Conservation (phyloP, 371 early-diverging fungal species). For the Mucor plumbeus region DNA sequence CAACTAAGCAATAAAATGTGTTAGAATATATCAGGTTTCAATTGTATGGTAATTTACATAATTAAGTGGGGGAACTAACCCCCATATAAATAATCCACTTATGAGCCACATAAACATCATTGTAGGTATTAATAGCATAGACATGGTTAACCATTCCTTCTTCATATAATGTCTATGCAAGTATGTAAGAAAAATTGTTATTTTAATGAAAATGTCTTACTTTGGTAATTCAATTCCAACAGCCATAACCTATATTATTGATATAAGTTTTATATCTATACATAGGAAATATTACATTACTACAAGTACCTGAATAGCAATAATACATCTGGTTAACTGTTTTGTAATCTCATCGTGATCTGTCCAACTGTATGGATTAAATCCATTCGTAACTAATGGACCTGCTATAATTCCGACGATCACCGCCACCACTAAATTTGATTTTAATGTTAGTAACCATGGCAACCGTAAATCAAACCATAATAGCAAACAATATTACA, state of each 20-base stretch:
- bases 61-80: constrained; percentile 62
- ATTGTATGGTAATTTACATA: constrained; percentile 49
- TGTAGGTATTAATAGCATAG: constrained; percentile 84
- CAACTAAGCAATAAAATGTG: constrained; percentile 35
- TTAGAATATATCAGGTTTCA: too few species aligned
- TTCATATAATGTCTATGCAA: constrained; percentile 50
- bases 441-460: constrained; percentile 59
- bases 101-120: constrained; percentile 90
- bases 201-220: constrained; percentile 37
- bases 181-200: too few species aligned
- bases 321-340: constrained; percentile 76
- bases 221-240: constrained; percentile 86
- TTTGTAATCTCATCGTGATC: constrained; percentile 61
- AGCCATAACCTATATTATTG: constrained; percentile 74
- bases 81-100: constrained; percentile 73
- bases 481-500: constrained; percentile 53
- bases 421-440: constrained; percentile 78
- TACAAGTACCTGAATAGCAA: constrained; percentile 76
- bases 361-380: constrained; percentile 64
- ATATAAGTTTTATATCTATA: too few species aligned
- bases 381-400: constrained; percentile 65
- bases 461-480: constrained; percentile 74
- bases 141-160: constrained; percentile 70
- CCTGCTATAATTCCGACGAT: constrained; percentile 90
- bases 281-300: not conserved